phyloP scores from a whole-genome alignment of 768 basidiomycete species.

The Lentinula boryana region DNA sequence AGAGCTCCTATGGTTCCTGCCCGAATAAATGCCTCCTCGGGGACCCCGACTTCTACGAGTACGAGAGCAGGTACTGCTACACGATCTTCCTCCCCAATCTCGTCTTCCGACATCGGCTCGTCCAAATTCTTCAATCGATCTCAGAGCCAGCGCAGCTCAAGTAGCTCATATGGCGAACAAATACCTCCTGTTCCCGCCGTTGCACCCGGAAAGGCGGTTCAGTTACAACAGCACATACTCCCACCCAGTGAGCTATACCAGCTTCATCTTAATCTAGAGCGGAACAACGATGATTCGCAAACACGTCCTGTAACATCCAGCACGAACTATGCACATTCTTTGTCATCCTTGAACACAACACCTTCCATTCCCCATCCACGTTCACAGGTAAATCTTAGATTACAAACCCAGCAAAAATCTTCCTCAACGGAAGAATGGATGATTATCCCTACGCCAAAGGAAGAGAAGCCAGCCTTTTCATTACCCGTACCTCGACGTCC shows the following conservation, averaged over 20 bases:
- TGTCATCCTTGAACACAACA: not conserved
- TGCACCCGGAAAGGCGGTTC: not conserved
- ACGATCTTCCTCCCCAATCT: slow-evolving; percentile 55
- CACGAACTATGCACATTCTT: not conserved
- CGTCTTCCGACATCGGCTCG: slow-evolving; percentile 53
- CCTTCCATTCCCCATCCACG: not conserved
- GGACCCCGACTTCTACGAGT: not conserved
- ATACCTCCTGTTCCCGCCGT: slow-evolving; percentile 7
- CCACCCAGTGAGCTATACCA: slow-evolving; percentile 49
- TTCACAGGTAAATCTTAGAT: not conserved
- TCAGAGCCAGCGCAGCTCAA: slow-evolving; percentile 42
- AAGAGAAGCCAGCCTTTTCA: slow-evolving; percentile 23
- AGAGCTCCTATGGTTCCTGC: not conserved
- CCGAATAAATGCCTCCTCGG: not conserved
- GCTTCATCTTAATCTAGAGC: slow-evolving; percentile 22
- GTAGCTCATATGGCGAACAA: slow-evolving; percentile 42
- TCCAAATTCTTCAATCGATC: slow-evolving; percentile 42
- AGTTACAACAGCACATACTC: slow-evolving; percentile 39
- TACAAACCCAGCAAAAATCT: not conserved
- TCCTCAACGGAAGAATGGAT: slow-evolving; percentile 24
- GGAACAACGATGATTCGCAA: not conserved
- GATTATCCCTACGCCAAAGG: slow-evolving; percentile 26
- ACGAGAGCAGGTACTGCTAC: slow-evolving; percentile 43
- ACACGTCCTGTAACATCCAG: not conserved
- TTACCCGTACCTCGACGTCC: slow-evolving; percentile 34